Base-by-base conservation (phyloP, 1,139 yeast species). In the Yamadazyma friedrichii region DNA sequence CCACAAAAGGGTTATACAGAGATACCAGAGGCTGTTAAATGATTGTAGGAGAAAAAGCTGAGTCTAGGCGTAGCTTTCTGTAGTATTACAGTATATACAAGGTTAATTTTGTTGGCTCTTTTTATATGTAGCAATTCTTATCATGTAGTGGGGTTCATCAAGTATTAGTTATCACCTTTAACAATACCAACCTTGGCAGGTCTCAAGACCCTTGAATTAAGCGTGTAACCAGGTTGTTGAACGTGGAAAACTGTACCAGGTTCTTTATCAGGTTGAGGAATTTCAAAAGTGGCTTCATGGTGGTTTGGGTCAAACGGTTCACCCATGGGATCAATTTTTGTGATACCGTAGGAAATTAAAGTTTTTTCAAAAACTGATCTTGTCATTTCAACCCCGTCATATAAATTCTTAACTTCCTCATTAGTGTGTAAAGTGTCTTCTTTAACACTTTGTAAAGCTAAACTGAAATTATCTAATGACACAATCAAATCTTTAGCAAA, bases 161-260 rank as follows among this genome's bases (percentile, higher is more conserved):
- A 9, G 5, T 15, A 10, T 25, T 40, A 40, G 22, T 32, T 26
- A 22, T 52, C 59, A 32, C 58, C 81, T 70, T 85, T 87, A 52
- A 89, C 97, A 58, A 91, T 80, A 54, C 98, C 97, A 53, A 91
- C 98, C 74, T 91, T 91, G 47, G 98, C 96, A 32, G 98, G 96
- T 67, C 98, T 82, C 60, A 91, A 77, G 35, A 89, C 96, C 62
- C 97, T 79, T 52, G 85, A 81, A 65, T 89, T 89, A 58, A 88
- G 76, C 45, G 85, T 80, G 70, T 84, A 91, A 37, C 98, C 98
- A 20, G 84, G 78, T 66, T 87, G 96, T 68, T 91, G 96, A 42
- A 89, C 96, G 56, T 81, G 89, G 81, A 89, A 87, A 43, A 91
- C 88, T 29, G 96, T 85, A 45, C 96, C 96, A 30, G 97, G 88